Conservation (phyloP, 805 yeast species). For the Lipomyces chichibuensis region DNA sequence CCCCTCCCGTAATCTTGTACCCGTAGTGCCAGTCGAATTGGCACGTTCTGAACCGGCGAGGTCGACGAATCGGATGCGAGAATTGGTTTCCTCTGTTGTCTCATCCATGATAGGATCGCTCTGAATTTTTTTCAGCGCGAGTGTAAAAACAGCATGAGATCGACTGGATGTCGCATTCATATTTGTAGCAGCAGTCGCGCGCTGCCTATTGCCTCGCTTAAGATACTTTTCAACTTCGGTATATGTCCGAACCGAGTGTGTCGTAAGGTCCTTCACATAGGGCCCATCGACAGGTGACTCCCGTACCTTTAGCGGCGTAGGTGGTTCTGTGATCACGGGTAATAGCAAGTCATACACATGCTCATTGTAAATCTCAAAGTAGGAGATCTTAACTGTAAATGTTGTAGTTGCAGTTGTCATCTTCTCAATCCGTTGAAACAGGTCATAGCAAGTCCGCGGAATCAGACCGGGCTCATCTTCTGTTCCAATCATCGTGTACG, state of each 20-base stretch:
- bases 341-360: constrained; percentile 62
- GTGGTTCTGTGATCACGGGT: constrained; percentile 19
- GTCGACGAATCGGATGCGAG: constrained; percentile 65
- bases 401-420: constrained; percentile 45
- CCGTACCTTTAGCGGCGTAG: constrained; percentile 48
- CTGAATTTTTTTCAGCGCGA: constrained; percentile 57
- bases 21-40: constrained; percentile 61
- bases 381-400: constrained; percentile 51
- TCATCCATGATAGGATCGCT: constrained; percentile 37
- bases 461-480: constrained; percentile 59
- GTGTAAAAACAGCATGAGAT: constrained; percentile 72
- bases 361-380: constrained; percentile 73
- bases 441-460: constrained; percentile 55
- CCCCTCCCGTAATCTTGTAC: constrained; percentile 58
- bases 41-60: constrained; percentile 83
- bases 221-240: constrained; percentile 52
- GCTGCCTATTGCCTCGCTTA: constrained; percentile 52
- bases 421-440: constrained; percentile 49
- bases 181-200: constrained; percentile 67
- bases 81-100: constrained; percentile 34
- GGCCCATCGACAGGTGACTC: constrained; percentile 61
- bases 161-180: constrained; percentile 71
- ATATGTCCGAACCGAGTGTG: constrained; percentile 49
- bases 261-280: constrained; percentile 61
- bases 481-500: constrained; percentile 57